Conservation (phyloP, 352 stramenopile species). For the Phytophthora melonis region DNA sequence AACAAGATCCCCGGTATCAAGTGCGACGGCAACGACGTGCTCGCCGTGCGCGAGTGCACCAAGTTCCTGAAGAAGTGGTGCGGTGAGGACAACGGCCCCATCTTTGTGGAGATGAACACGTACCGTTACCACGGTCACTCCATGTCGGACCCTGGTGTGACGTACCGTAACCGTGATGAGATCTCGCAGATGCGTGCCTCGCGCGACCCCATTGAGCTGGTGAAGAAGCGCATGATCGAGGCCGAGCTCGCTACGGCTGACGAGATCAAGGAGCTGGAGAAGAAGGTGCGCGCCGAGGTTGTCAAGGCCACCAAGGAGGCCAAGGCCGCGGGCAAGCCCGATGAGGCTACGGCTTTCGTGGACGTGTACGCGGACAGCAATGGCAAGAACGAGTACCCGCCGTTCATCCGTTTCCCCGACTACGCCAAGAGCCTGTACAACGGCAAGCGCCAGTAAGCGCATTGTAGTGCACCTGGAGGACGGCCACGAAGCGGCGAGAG, state of each 20-base stretch:
- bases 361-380: conserved; percentile 94
- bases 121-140: conserved; percentile 99
- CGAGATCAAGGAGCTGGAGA: conserved; percentile 99
- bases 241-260: conserved; percentile 94
- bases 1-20: conserved; percentile 99
- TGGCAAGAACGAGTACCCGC: conserved; percentile 92
- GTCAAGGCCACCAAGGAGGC: conserved; percentile 94
- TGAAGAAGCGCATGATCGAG: conserved; percentile 98
- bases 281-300: conserved; percentile 98
- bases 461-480: conserved; percentile 4
- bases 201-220: conserved; percentile 98
- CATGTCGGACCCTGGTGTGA: conserved; percentile 99
- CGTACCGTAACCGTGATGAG: conserved; percentile 99
- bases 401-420: conserved; percentile 98
- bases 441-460: conserved; percentile 68
- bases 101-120: conserved; percentile 99
- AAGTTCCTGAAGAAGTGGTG: conserved; percentile 97
- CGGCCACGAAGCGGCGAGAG: conserved; percentile 32
- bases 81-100: conserved; percentile 97
- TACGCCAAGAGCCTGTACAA: conserved; percentile 94
- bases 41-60: conserved; percentile 97
- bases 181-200: conserved; percentile 99
- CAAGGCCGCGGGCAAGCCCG: conserved; percentile 78
- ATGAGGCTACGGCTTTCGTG: conserved; percentile 66
- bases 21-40: conserved; percentile 99